phyloP scores from a whole-genome alignment of 2,329 filamentous ascomycete species.

The Fusarium longipes region DNA sequence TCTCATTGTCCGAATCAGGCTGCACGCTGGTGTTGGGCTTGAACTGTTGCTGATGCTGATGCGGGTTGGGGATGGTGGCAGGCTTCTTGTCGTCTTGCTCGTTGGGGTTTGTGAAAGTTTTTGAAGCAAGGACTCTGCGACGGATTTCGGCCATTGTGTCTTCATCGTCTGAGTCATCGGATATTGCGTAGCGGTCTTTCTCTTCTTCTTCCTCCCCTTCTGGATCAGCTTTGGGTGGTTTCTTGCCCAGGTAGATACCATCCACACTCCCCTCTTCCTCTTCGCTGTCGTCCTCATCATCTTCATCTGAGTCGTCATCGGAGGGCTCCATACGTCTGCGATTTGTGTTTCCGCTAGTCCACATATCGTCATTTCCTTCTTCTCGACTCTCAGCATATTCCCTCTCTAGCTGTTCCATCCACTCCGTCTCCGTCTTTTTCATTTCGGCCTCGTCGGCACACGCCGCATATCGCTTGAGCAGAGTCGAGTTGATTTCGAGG shows the following conservation, averaged over 20 bases:
- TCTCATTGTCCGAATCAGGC: slow-evolving; percentile 76
- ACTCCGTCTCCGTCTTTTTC: slow-evolving; percentile 85
- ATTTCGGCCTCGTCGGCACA: slow-evolving; percentile 84
- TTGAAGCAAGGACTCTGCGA: slow-evolving; percentile 89
- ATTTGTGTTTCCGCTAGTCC: slow-evolving; percentile 93
- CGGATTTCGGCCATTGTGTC: slow-evolving; percentile 91
- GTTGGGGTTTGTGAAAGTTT: slow-evolving; percentile 73
- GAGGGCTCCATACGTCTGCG: slow-evolving; percentile 66
- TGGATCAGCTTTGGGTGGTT: slow-evolving; percentile 50
- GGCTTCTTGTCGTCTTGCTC: slow-evolving; percentile 64
- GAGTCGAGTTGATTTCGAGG: slow-evolving; percentile 85
- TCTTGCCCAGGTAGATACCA: slow-evolving; percentile 71
- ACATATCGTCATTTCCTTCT: slow-evolving; percentile 78
- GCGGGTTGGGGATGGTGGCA: slow-evolving; percentile 71
- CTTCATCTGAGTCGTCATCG: slow-evolving; percentile 56
- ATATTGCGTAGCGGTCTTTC: slow-evolving; percentile 78
- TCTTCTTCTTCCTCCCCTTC: slow-evolving; percentile 60
- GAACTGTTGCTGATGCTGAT: slow-evolving; percentile 53
- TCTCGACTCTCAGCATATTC: slow-evolving; percentile 87
- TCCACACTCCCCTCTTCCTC: slow-evolving; percentile 61
- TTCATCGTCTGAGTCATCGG: slow-evolving; percentile 84
- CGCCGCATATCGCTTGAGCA: slow-evolving; percentile 86
- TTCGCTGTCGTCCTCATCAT: slow-evolving; percentile 59
- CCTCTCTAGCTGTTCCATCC: slow-evolving; percentile 88
- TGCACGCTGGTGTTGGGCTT: slow-evolving; percentile 74